A percentile compares a stretch with the other conserved stretches of the same genome.
Conservation (phyloP, 2,329 filamentous ascomycete genomes). For the Magnaporthales sp. region DNA sequence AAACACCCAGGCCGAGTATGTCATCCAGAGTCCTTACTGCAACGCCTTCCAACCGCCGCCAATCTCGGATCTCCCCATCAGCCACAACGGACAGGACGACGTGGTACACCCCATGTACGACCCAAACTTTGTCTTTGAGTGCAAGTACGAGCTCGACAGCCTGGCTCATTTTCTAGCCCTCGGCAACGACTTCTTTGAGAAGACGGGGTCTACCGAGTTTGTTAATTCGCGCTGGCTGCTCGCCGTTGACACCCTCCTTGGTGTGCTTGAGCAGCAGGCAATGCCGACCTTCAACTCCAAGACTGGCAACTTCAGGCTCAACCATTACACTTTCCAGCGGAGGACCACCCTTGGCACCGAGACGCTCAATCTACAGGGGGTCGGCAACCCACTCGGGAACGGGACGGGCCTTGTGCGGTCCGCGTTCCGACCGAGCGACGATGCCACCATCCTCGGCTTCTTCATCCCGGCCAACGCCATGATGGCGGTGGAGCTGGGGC, state of each 20-base stretch:
- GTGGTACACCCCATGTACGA: slow-evolving; percentile 81
- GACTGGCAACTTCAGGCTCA: slow-evolving; percentile 55
- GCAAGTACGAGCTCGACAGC: slow-evolving; percentile 97
- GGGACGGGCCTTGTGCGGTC: slow-evolving; percentile 82
- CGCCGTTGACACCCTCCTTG: slow-evolving; percentile 66
- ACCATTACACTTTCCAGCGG: slow-evolving; percentile 83
- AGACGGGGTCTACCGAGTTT: slow-evolving; percentile 71
- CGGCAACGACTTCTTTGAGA: slow-evolving; percentile 75
- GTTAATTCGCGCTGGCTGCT: slow-evolving; percentile 69
- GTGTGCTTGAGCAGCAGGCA: slow-evolving; percentile 70
- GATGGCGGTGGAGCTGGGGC: slow-evolving; percentile 82
- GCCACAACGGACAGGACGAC: slow-evolving; percentile 75
- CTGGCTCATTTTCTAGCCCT: slow-evolving; percentile 84
- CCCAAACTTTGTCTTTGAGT: slow-evolving; percentile 81
- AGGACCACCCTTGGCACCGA: slow-evolving; percentile 77
- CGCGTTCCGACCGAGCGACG: slow-evolving; percentile 90
- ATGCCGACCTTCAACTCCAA: slow-evolving; percentile 68
- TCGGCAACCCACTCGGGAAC: slow-evolving; percentile 83
- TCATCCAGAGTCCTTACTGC: slow-evolving; percentile 92
- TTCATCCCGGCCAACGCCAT: slow-evolving; percentile 94
- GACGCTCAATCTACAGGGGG: slow-evolving; percentile 71
- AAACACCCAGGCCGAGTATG: slow-evolving; percentile 69
- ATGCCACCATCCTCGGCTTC: slow-evolving; percentile 88
- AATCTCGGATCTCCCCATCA: slow-evolving; percentile 60
- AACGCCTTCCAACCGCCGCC: slow-evolving; percentile 96